Percentiles rank a stretch among this genome's conserved stretches.
phyloP scores from a whole-genome alignment of 495 filamentous ascomycete genomes.

The Talaromyces wortmannii region DNA sequence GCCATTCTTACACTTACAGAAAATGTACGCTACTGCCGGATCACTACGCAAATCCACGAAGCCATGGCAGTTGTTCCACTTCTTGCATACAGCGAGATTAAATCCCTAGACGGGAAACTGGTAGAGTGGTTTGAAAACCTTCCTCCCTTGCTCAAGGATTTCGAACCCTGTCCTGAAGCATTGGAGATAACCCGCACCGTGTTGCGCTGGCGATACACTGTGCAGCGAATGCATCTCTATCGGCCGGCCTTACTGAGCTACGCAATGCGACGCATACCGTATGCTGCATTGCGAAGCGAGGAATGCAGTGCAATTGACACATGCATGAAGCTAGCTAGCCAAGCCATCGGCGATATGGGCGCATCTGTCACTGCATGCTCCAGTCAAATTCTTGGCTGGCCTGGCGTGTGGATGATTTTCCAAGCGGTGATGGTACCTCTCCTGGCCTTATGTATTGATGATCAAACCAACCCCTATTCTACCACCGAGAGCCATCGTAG shows the following conservation, averaged over 20 bases:
- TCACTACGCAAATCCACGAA: constrained; percentile 72
- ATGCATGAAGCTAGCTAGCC: constrained; percentile 61
- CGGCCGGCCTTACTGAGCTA: constrained; percentile 66
- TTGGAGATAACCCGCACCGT: constrained; percentile 63
- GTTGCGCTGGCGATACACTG: constrained; percentile 79
- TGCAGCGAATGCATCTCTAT: constrained; percentile 73
- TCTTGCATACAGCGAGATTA: constrained; percentile 56
- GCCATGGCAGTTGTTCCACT: constrained; percentile 63
- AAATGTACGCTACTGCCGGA: constrained; percentile 75
- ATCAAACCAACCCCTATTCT: background rate
- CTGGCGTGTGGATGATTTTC: constrained; percentile 77
- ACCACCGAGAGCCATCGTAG: background rate
- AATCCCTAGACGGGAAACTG: constrained; percentile 58
- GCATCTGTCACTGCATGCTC: constrained; percentile 44
- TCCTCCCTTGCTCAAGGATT: constrained; percentile 62
- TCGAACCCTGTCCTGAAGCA: constrained; percentile 62
- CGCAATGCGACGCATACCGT: constrained; percentile 57
- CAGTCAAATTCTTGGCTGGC: constrained; percentile 77
- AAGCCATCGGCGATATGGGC: constrained; percentile 63
- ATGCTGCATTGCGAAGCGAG: constrained; percentile 50
- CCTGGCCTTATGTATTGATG: constrained; percentile 19
- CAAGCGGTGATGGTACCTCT: constrained; percentile 75
- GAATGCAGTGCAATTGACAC: constrained; percentile 63
- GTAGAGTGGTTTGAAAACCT: constrained; percentile 65
- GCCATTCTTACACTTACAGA: constrained; percentile 59